Evolutionary conservation across 1,284 basidiomycete species (phyloP), one percentile per base, ranked within the genome.

Genomic region (Coniferiporia weirii): DNA sequence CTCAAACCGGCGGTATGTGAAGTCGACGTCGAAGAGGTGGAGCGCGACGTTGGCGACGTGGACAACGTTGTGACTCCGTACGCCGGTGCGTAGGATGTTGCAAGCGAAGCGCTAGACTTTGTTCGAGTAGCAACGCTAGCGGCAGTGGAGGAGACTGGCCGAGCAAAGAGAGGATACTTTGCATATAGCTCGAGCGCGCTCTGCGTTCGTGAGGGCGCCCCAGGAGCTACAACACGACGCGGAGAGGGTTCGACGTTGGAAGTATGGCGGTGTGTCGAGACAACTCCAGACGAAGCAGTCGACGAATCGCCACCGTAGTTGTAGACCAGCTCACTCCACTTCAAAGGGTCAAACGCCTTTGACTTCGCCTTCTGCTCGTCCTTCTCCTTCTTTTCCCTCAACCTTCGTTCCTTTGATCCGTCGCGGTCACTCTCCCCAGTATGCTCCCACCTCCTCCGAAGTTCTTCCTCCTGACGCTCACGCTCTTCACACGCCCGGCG

Each of bases 101-200:
- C 38, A 15, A 59, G 45, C 8, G 52, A 46, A 4, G 57, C 52
- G 22, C 46, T 56, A 0, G 52, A 48, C 46, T 59, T 53, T 7
- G 9, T 46, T 3, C 32, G 43, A 9, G 52, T n/a, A 8, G 52
- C 20, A n/a, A 32, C 51, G 4, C 27, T 20, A 32, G 51, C 22
- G 4, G 32, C 27, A 2, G 22, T 53, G n/a, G 20, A 36, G 1
- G 58, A 49, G 12, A 44, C 5, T 13, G 58, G 47, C 19, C 51
- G 51, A 15, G 44, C 51, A 34, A 59, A 59, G 7, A 61, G 54
- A 2, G 59, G 54, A 38, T 61, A 61, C n/a, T 61, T 56, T 7
- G 59, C 48, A 38, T 56, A 61, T 10, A 61, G 50, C 34, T 61
- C 59, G 44, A 53, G 48, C n/a, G 55, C 54, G 15, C 54, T 56